Conservation (phyloP, 305 asterid species). For the Fraxinus platypoda region DNA sequence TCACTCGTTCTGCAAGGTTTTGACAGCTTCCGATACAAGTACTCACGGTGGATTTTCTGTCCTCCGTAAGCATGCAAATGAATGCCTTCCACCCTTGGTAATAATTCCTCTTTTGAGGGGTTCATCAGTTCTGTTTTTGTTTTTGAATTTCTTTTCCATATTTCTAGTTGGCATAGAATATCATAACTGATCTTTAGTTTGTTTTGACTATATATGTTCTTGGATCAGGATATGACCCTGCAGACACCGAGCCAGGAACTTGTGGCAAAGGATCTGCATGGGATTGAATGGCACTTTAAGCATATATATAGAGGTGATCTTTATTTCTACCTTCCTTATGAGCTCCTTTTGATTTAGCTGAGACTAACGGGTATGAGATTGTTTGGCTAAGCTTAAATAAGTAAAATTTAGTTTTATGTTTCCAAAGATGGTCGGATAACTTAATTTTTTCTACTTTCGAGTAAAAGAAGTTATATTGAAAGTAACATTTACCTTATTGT, state of each 20-base stretch:
- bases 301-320: constrained; percentile 86
- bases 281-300: constrained; percentile 84
- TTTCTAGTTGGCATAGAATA: neutral
- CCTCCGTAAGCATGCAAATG: constrained; percentile 72
- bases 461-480: neutral
- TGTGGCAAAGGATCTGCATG: constrained; percentile 86
- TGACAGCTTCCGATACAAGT: constrained; percentile 77
- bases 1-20: constrained; percentile 72
- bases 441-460: neutral
- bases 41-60: constrained; percentile 90
- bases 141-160: neutral
- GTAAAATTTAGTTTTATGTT: neutral
- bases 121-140: neutral
- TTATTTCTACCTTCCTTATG: neutral
- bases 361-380: neutral
- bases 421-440: neutral
- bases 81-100: constrained; percentile 93
- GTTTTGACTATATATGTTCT: constrained; percentile 13
- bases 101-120: neutral
- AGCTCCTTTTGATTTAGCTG: neutral
- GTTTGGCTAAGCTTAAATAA: neutral
- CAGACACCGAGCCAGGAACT: constrained; percentile 86
- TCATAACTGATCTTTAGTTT: neutral
- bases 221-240: constrained; percentile 74
- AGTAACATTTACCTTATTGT: neutral